A percentile compares a stretch with the other conserved stretches of the same genome.
These are phyloP conservation scores for Olyra latifolia DNA, from an alignment of 176 grass and related monocot genomes.

Conservation along the genomic window DNA sequence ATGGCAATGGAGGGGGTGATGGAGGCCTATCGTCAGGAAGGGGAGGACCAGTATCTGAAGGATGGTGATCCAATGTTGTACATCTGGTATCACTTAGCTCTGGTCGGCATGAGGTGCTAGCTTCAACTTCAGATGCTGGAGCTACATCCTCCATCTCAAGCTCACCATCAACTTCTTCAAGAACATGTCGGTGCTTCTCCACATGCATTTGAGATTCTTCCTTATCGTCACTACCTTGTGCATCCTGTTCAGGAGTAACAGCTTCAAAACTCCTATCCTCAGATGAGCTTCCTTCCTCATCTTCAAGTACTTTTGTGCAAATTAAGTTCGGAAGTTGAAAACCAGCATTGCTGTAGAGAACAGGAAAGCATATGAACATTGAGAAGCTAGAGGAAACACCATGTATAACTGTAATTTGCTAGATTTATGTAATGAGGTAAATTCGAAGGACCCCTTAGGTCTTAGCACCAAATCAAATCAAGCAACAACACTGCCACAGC, in stretches of 20 bases:
- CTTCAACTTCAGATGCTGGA: conserved; percentile 55
- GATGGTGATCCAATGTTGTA: conserved; percentile 23
- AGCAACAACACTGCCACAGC: background rate
- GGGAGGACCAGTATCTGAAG: conserved; percentile 52
- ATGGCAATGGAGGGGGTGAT: conserved; percentile 81
- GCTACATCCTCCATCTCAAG: conserved; percentile 99
- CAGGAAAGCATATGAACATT: conserved; percentile 25
- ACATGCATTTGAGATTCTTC: conserved; percentile 47
- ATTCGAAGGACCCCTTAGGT: background rate
- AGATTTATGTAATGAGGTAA: conserved; percentile 3
- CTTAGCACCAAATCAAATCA: conserved; percentile 1
- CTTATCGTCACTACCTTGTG: conserved; percentile 46
- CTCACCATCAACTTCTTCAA: conserved; percentile 96
- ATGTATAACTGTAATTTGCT: conserved; percentile 3
- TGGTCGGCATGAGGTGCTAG: conserved; percentile 3
- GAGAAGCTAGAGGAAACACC: background rate
- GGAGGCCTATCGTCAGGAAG: conserved; percentile 75
- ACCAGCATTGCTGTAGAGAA: conserved; percentile 80
- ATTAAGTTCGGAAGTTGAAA: conserved; percentile 83
- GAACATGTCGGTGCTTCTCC: conserved; percentile 69
- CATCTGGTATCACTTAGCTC: conserved; percentile 42
- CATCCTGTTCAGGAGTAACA: conserved; percentile 82
- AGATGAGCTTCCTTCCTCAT: conserved; percentile 68
- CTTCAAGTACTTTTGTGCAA: conserved; percentile 74
- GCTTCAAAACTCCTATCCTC: conserved; percentile 94